phyloP scores from a whole-genome alignment of 495 filamentous ascomycete genomes.

The Xylaria cubensis region DNA sequence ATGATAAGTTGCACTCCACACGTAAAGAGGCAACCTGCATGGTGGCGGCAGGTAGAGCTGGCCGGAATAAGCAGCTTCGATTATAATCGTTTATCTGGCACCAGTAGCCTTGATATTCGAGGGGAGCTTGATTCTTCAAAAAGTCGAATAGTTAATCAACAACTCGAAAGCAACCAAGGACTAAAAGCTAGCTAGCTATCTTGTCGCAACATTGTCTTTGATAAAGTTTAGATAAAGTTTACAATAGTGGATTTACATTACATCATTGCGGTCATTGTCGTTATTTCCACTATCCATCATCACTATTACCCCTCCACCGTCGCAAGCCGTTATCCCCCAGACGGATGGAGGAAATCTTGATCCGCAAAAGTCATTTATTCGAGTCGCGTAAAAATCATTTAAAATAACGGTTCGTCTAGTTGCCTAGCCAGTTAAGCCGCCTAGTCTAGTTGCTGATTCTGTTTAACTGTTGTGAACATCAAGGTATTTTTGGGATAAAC shows the following conservation, averaged over 20 bases:
- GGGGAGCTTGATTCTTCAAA: neutral
- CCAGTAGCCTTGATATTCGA: neutral
- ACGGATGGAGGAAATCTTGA: neutral
- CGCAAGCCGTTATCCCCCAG: neutral
- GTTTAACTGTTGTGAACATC: neutral
- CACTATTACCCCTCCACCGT: slow-evolving; percentile 4
- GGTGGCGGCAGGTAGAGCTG: neutral
- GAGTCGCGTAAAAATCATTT: neutral
- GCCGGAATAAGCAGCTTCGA: neutral
- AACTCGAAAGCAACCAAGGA: neutral
- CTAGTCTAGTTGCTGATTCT: neutral
- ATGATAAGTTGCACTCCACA: neutral
- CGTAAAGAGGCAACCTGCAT: neutral
- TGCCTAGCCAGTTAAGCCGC: no score
- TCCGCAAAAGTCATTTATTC: neutral
- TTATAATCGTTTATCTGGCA: neutral
- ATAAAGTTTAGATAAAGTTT: neutral
- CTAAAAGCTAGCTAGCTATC: no score
- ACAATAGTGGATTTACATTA: slow-evolving; percentile 9
- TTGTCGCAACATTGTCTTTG: neutral
- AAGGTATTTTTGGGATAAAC: neutral
- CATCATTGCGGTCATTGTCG: slow-evolving; percentile 19
- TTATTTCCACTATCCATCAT: slow-evolving; percentile 7
- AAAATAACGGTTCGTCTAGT: neutral
- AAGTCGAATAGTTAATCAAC: neutral